Base-by-base conservation (phyloP, 2,329 filamentous ascomycete genomes). In the Thielaviopsis ethacetica region DNA sequence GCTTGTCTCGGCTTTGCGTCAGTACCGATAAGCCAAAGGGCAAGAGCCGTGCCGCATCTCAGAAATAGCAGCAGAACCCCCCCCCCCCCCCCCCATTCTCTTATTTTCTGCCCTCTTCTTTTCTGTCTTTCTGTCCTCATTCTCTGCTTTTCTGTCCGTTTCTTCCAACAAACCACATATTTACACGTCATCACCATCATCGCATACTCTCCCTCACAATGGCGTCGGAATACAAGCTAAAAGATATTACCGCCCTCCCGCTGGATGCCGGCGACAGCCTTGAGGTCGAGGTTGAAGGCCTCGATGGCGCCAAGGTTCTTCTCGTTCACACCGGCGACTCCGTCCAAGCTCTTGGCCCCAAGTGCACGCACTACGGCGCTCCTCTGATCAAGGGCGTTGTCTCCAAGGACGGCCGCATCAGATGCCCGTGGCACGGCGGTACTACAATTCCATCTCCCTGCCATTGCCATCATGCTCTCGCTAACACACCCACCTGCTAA, bases 401-500 rank as follows among this genome's bases (percentile, higher is more conserved):
- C 63, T 88, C 88, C 7, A 81, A 82, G 2, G 84, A 86, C 64
- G 93, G 93, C 5, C 80, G 89, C 56, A 72, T 98, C 62, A 95
- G 88, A 6, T 98, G 93, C 70, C 90, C 91, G 3, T 97, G 93
- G 93, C 91, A 97, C 69, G 91, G 91, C 74, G 89, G 88, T 93
- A 69, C 10, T 54, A n/a, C n/a, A n/a, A n/a, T 21, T 34, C 26
- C n/a, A 15, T 15, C 27, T 41, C 27, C 17, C 15, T 34, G 10
- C 53, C n/a, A 4, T 26, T n/a, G n/a, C n/a, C 3, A 6, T 26
- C 7, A 12, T 22, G 54, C 17, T 49, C 44, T 5, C 34, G 30
- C 19, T 49, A 7, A 50, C n/a, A n/a, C n/a, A n/a, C n/a, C 27
- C 51, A 21, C 57, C 64, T 38, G 63, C 59, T 4, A 54, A 44